These are phyloP conservation scores for Hypoxylon rickii DNA, from an alignment of 495 filamentous ascomycete genomes.

Conservation along the genomic window DNA sequence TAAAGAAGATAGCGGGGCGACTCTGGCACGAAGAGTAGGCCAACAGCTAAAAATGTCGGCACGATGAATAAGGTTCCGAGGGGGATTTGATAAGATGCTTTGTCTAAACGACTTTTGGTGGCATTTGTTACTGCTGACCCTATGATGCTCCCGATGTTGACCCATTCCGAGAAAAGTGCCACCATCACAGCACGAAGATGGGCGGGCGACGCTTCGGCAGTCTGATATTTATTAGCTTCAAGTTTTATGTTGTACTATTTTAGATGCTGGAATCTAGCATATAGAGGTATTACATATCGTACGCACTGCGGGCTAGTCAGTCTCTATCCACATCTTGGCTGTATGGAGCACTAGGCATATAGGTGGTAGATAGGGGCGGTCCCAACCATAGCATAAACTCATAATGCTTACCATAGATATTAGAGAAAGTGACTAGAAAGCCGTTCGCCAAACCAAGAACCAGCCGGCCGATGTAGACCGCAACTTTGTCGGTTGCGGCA, in stretches of 20 bases:
- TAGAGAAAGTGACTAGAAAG: conserved; percentile 58
- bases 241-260: too few relatives aligned
- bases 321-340: neutral
- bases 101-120: conserved; percentile 37
- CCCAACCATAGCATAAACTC: neutral
- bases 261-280: too few relatives aligned
- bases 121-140: conserved; percentile 52
- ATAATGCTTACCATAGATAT: conserved; percentile 49
- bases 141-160: conserved; percentile 56
- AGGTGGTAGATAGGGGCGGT: too few relatives aligned
- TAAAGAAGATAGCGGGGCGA: conserved; percentile 55
- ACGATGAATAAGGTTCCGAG: conserved; percentile 59
- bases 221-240: conserved; percentile 15
- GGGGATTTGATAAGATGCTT: conserved; percentile 55
- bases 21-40: conserved; percentile 60
- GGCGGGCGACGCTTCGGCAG: conserved; percentile 41
- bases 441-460: conserved; percentile 58
- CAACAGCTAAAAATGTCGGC: conserved; percentile 49
- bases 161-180: conserved; percentile 51
- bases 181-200: conserved; percentile 50
- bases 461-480: conserved; percentile 54
- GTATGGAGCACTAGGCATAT: neutral
- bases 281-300: neutral
- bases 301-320: conserved; percentile 22
- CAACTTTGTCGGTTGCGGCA: conserved; percentile 45